Evolutionary conservation across 768 basidiomycete genomes (phyloP), one percentile per base, ranked within the genome.

Genomic region (Boletus eberwhitei): DNA sequence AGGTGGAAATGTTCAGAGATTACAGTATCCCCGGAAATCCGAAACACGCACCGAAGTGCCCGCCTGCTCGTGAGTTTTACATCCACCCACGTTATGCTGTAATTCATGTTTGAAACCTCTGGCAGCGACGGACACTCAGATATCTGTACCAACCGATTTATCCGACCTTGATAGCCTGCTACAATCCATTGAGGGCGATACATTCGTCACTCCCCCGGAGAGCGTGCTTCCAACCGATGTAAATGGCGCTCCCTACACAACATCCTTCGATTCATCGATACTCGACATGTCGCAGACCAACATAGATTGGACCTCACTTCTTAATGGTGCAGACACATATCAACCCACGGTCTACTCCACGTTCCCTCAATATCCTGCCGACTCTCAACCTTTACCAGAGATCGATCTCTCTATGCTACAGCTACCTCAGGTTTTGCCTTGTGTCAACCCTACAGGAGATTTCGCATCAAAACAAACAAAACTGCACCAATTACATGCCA

Each of bases 1-100:
- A 77, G 24, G 68, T 78, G 14, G 64, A 74, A 22, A 8, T 78
- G 40, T 74, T 74, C 32, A 61, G 62, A 31, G 55, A 67, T 6
- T 69, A 73, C 3, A 57, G 39, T 11, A 58, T 68, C 8, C 58
- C 56, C 0, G 56, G 52, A 22, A 40, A 61, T 12, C 2, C 29
- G n/a, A 48, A 40, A 26, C 12, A 17, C 32, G 17, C 9, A 22
- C 17, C 32, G 0, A 44, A 35, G 12, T 48, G 7, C 34, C 14
- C 26, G 2, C n/a, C 45, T 43, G 5, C 43, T 38, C 8, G 55
- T 61, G 46, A 51, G 63, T 51, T 39, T 21, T 49, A 8, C 29
- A 9, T 37, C 29, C 24, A 41, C 2, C 3, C 5, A n/a, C 5
- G 8, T 16, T 22, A 22, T 2, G 8, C 2, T 38, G 34, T 41